Percentiles rank a stretch among this genome's conserved stretches.
Evolutionary conservation across 2,329 filamentous ascomycete genomes (phyloP).

Genomic region (Aspergillus neoniger): DNA sequence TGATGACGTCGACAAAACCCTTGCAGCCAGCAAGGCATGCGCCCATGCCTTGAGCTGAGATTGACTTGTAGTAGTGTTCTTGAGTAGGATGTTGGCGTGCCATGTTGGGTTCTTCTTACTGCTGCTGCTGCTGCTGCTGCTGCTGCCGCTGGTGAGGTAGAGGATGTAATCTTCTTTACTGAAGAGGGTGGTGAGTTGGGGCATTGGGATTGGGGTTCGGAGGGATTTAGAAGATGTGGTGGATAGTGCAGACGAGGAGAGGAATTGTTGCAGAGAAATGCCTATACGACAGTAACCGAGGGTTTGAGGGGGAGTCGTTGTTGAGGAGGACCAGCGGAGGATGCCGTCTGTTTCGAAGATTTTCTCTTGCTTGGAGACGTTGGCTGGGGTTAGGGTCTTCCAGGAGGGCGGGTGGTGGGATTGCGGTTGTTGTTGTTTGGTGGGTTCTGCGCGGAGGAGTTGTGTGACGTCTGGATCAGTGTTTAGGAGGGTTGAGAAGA

Average conservation of each 20-base stretch:
- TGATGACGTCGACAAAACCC: slow-evolving; percentile 16
- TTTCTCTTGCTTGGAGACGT: slow-evolving; percentile 62
- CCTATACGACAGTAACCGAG: slow-evolving; percentile 61
- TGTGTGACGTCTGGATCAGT: slow-evolving; percentile 31
- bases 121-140: background rate
- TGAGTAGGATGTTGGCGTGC: slow-evolving; percentile 63
- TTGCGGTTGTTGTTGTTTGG: background rate
- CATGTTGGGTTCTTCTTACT: slow-evolving; percentile 18
- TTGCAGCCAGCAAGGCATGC: slow-evolving; percentile 57
- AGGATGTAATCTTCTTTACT: slow-evolving; percentile 61
- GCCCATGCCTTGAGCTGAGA: slow-evolving; percentile 64
- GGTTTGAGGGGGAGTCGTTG: background rate
- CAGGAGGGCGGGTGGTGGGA: background rate
- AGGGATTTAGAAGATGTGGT: slow-evolving; percentile 19
- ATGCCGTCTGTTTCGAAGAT: slow-evolving; percentile 67
- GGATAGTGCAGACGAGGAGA: slow-evolving; percentile 18
- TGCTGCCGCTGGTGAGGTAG: slow-evolving; percentile 46
- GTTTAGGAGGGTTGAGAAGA: slow-evolving; percentile 62
- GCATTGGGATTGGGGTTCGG: slow-evolving; percentile 44
- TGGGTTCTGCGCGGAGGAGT: slow-evolving; percentile 4
- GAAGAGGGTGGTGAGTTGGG: slow-evolving; percentile 55
- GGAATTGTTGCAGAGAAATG: slow-evolving; percentile 43
- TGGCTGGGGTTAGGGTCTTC: slow-evolving; percentile 57
- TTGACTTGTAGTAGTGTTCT: slow-evolving; percentile 54
- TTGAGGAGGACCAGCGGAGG: slow-evolving; percentile 54